phyloP scores from a whole-genome alignment of 495 filamentous ascomycete species.

The Lasiosphaeris hirsuta region DNA sequence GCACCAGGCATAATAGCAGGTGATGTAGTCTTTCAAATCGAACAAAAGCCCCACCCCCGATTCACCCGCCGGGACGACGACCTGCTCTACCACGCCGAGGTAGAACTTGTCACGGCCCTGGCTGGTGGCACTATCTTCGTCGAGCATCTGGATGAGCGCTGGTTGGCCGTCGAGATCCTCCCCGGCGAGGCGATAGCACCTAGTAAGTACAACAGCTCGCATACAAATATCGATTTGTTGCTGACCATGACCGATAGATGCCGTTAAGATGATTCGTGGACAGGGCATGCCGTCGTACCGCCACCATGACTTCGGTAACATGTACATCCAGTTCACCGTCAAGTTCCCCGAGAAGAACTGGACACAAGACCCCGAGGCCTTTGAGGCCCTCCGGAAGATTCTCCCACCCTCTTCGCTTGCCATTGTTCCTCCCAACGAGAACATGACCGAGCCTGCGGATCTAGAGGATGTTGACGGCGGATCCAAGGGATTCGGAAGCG shows the following conservation, averaged over 20 bases:
- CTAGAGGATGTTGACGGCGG: constrained; percentile 79
- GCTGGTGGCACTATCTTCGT: constrained; percentile 84
- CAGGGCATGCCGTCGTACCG: constrained; percentile 98
- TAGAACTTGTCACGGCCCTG: constrained; percentile 93
- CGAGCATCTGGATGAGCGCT: constrained; percentile 96
- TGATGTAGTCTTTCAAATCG: constrained; percentile 95
- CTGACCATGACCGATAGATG: constrained; percentile 50
- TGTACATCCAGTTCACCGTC: constrained; percentile 96
- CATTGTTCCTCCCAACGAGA: constrained; percentile 64
- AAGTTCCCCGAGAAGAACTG: constrained; percentile 80
- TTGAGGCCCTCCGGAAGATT: constrained; percentile 70
- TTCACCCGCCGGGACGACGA: constrained; percentile 98
- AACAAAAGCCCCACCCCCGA: constrained; percentile 92
- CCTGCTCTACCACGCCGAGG: constrained; percentile 90
- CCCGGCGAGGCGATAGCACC: constrained; percentile 92
- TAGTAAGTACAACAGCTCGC: constrained; percentile 58
- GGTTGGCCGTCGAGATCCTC: constrained; percentile 85
- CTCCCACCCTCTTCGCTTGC: constrained; percentile 68
- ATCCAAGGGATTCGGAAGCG: constrained; percentile 62
- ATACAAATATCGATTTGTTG: constrained; percentile 2
- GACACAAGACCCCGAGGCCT: constrained; percentile 53
- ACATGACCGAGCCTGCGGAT: constrained; percentile 80
- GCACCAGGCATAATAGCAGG: constrained; percentile 87
- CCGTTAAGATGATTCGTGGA: constrained; percentile 90
- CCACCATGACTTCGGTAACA: constrained; percentile 93